phyloP scores from a whole-genome alignment of 306 rosid genomes.

The Acacia melanoxylon region DNA sequence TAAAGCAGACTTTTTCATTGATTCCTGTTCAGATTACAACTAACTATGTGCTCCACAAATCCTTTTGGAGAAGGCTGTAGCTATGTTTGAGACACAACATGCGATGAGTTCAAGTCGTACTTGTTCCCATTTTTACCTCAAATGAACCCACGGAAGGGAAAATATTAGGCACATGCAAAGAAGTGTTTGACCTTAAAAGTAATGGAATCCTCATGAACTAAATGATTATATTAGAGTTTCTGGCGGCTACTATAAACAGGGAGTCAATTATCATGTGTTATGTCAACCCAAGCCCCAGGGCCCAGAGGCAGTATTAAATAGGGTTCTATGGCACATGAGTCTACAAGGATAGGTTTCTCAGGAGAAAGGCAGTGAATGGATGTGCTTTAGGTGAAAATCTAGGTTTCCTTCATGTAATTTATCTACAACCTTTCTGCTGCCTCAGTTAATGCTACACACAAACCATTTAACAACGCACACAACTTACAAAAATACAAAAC shows the following conservation, averaged over 20 bases:
- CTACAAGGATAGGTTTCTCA: conserved; percentile 8
- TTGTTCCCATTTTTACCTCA: conserved; percentile 4
- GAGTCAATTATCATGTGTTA: neutral
- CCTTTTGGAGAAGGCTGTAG: neutral
- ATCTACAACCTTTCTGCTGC: conserved; percentile 1
- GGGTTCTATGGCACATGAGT: neutral
- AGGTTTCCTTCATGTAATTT: conserved; percentile 3
- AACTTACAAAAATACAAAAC: neutral
- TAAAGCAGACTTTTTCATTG: neutral
- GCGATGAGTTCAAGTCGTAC: neutral
- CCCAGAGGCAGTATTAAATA: neutral
- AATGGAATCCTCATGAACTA: conserved; percentile 10
- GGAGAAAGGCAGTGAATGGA: neutral
- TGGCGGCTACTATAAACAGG: neutral
- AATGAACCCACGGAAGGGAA: neutral
- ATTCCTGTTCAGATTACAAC: conserved; percentile 2
- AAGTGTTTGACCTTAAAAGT: neutral
- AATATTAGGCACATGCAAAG: conserved; percentile 1
- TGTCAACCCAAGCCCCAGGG: neutral
- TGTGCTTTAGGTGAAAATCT: neutral
- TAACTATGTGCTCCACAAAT: conserved; percentile 15
- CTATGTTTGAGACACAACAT: conserved; percentile 2
- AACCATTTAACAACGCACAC: neutral
- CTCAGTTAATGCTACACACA: neutral
- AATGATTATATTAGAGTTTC: neutral